Percentiles rank a stretch among this genome's conserved stretches.
phyloP scores from a whole-genome alignment of 1,139 yeast species.

The Saccharomyces hybrid region DNA sequence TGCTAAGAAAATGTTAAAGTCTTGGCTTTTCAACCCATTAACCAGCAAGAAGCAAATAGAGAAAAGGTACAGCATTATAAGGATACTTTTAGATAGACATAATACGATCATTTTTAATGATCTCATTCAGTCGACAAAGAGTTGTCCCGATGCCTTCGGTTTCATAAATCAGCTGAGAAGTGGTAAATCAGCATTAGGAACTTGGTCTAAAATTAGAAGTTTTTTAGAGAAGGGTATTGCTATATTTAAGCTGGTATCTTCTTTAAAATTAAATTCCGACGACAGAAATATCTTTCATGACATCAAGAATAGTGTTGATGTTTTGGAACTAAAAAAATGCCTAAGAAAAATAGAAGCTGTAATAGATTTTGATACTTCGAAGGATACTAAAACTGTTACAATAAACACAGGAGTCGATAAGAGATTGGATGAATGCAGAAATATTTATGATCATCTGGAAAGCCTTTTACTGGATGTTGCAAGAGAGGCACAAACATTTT shows the following conservation, averaged over 20 bases:
- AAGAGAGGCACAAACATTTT: constrained; percentile 4
- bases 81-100: constrained; percentile 17
- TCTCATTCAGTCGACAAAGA: constrained; percentile 16
- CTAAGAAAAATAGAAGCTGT: constrained; percentile 14
- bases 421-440: constrained; percentile 31
- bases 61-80: constrained; percentile 29
- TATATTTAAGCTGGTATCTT: constrained; percentile 5
- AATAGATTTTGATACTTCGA: constrained; percentile 35
- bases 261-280: constrained; percentile 3
- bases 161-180: constrained; percentile 23
- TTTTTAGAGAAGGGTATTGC: constrained; percentile 12
- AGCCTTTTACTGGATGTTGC: constrained; percentile 29
- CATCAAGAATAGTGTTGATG: constrained; percentile 7
- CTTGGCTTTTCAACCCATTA: constrained; percentile 35
- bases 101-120: constrained; percentile 15
- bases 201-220: constrained; percentile 26
- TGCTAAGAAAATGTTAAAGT: constrained; percentile 29
- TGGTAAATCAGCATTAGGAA: constrained; percentile 25
- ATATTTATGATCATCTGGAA: constrained; percentile 35
- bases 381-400: constrained; percentile 28
- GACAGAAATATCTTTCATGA: constrained; percentile 5
- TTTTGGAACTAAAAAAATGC: constrained; percentile 8
- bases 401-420: constrained; percentile 31
- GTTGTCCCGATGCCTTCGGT: constrained; percentile 28
- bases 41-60: constrained; percentile 22